Percentiles rank a stretch among this genome's conserved stretches.
Evolutionary conservation across 805 yeast genomes (phyloP).

Genomic region (Candida insectorum): DNA sequence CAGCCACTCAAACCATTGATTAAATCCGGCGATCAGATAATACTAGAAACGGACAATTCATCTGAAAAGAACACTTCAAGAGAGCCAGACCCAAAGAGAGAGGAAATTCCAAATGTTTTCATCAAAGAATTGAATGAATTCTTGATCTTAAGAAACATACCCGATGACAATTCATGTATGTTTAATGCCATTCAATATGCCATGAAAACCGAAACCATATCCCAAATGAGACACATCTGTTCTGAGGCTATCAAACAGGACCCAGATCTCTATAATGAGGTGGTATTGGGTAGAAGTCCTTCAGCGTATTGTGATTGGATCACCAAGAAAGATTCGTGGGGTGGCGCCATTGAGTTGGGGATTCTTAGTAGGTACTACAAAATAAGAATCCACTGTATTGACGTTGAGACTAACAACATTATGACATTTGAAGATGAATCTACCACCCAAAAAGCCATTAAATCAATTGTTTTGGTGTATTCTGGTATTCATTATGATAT

Average conservation of each 20-base stretch:
- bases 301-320: constrained; percentile 62
- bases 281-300: constrained; percentile 51
- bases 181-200: constrained; percentile 64
- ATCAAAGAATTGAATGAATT: constrained; percentile 22
- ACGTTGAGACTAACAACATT: constrained; percentile 57
- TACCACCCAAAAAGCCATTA: constrained; percentile 26
- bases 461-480: constrained; percentile 55
- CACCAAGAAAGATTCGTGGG: constrained; percentile 60
- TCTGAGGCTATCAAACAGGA: constrained; percentile 42
- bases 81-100: not conserved
- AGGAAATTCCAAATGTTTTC: constrained; percentile 25
- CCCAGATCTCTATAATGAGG: constrained; percentile 46
- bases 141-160: constrained; percentile 53
- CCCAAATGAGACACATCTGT: constrained; percentile 51
- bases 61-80: not conserved
- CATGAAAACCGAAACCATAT: constrained; percentile 39
- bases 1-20: constrained; percentile 45
- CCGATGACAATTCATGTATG: constrained; percentile 77
- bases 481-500: constrained; percentile 74
- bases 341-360: constrained; percentile 77
- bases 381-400: constrained; percentile 56
- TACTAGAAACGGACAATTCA: constrained; percentile 22
- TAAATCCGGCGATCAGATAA: constrained; percentile 57
- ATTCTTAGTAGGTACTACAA: constrained; percentile 53
- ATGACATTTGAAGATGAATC: constrained; percentile 45